Evolutionary conservation across 1,284 basidiomycete species (phyloP).

Genomic region (Malassezia dermatis): DNA sequence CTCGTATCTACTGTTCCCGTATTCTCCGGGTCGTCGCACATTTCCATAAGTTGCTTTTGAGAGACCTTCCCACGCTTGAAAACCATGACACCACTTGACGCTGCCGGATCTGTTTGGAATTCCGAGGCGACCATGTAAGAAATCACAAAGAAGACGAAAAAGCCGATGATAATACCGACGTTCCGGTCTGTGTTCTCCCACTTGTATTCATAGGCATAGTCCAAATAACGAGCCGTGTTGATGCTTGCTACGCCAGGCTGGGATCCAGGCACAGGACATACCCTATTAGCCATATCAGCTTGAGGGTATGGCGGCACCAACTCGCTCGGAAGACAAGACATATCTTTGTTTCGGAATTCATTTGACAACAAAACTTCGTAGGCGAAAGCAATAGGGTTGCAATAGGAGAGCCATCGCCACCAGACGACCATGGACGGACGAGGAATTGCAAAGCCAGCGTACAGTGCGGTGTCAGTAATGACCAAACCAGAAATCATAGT

Average conservation of each 20-base stretch:
- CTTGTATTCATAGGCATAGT: slow-evolving; percentile 22
- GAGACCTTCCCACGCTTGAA: slow-evolving; percentile 24
- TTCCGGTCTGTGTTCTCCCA: slow-evolving; percentile 24
- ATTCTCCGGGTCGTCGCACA: background rate
- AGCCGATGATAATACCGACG: slow-evolving; percentile 31
- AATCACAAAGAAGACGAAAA: slow-evolving; percentile 27
- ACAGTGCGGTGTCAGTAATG: slow-evolving; percentile 29
- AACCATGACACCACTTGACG: slow-evolving; percentile 32
- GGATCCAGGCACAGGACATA: slow-evolving; percentile 27
- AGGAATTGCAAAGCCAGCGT: slow-evolving; percentile 39
- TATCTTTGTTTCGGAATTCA: slow-evolving; percentile 29
- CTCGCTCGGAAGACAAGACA: slow-evolving; percentile 20
- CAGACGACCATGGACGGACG: slow-evolving; percentile 35
- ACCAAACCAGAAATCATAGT: slow-evolving; percentile 32
- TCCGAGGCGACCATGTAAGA: slow-evolving; percentile 28
- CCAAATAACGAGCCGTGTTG: slow-evolving; percentile 20
- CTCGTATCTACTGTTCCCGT: background rate
- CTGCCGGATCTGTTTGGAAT: slow-evolving; percentile 30
- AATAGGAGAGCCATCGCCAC: slow-evolving; percentile 41
- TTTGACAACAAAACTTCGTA: slow-evolving; percentile 38
- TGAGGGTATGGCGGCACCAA: slow-evolving; percentile 23
- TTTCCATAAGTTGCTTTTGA: background rate
- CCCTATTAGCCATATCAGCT: slow-evolving; percentile 22
- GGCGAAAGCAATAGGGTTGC: slow-evolving; percentile 33
- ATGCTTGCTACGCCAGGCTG: slow-evolving; percentile 23